Percentiles rank a stretch among this genome's conserved stretches.
These are phyloP conservation scores for Ligustrum vulgare DNA, from an alignment of 257 asterid genomes.

Conservation along the genomic window DNA sequence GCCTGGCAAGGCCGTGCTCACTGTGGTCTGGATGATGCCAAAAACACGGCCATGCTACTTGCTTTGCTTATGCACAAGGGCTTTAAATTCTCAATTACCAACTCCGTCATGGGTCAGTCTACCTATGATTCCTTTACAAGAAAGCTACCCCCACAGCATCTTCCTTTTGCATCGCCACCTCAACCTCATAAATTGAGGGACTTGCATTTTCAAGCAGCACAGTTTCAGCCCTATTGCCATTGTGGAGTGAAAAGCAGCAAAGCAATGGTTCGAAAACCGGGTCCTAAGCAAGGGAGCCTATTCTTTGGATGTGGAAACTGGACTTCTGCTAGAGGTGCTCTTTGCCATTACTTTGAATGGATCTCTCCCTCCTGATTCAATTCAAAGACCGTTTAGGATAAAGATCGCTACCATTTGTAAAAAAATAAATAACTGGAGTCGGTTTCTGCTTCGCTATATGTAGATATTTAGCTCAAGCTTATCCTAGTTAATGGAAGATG, in stretches of 20 bases:
- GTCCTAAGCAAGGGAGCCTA: conserved; percentile 77
- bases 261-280: conserved; percentile 68
- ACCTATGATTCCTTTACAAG: conserved; percentile 42
- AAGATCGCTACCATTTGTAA: conserved; percentile 24
- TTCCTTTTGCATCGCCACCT: conserved; percentile 32
- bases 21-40: conserved; percentile 93
- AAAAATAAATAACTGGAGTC: conserved; percentile 16
- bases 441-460: conserved; percentile 34
- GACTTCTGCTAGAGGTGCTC: conserved; percentile 82
- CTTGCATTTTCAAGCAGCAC: conserved; percentile 38
- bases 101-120: conserved; percentile 49
- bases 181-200: conserved; percentile 50
- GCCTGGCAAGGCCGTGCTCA: conserved; percentile 93
- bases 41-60: conserved; percentile 80
- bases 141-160: conserved; percentile 51
- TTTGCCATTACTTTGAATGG: conserved; percentile 82
- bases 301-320: conserved; percentile 88
- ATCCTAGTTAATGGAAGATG: conserved; percentile 18
- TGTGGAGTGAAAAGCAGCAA: conserved; percentile 81
- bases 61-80: conserved; percentile 65
- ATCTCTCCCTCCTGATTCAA: conserved; percentile 32
- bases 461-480: conserved; percentile 37
- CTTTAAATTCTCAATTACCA: conserved; percentile 68
- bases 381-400: not conserved
- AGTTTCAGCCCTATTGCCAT: conserved; percentile 49